phyloP scores from a whole-genome alignment of 2,329 filamentous ascomycete genomes.

The Hortaea sp. region DNA sequence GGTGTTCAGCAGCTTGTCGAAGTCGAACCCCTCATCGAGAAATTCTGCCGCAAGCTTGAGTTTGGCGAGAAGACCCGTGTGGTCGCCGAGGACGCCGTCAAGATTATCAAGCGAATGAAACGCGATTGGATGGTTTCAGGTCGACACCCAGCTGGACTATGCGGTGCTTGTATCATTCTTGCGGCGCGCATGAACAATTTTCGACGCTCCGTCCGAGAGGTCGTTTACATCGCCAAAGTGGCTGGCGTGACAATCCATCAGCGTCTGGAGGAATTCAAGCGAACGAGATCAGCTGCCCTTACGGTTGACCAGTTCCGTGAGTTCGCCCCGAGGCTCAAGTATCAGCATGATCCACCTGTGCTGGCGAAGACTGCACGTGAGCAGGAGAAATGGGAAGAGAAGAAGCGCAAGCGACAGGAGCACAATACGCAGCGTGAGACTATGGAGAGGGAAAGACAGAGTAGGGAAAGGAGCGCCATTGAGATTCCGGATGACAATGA shows the following conservation, averaged over 20 bases:
- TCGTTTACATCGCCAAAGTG: slow-evolving; percentile 97
- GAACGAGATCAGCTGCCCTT: slow-evolving; percentile 72
- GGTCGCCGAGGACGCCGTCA: slow-evolving; percentile 78
- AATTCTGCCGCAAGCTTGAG: slow-evolving; percentile 85
- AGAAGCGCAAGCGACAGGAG: slow-evolving; percentile 20
- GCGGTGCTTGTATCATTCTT: slow-evolving; percentile 86
- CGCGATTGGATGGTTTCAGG: slow-evolving; percentile 96
- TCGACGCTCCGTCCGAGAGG: slow-evolving; percentile 79
- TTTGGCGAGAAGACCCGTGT: slow-evolving; percentile 73
- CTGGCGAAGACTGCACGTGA: slow-evolving; percentile 58
- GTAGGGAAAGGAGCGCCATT: neutral
- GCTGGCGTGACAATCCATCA: slow-evolving; percentile 88
- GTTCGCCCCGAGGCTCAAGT: slow-evolving; percentile 57
- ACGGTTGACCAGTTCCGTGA: slow-evolving; percentile 79
- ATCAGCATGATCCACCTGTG: slow-evolving; percentile 70
- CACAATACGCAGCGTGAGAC: slow-evolving; percentile 6
- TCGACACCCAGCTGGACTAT: slow-evolving; percentile 84
- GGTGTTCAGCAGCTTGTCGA: slow-evolving; percentile 53
- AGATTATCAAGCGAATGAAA: slow-evolving; percentile 85
- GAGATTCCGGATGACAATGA: slow-evolving; percentile 9
- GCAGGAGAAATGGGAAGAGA: slow-evolving; percentile 24
- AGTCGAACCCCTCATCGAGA: slow-evolving; percentile 80
- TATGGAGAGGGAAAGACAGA: slow-evolving; percentile 2
- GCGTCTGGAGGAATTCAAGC: slow-evolving; percentile 82
- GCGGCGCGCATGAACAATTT: slow-evolving; percentile 98